Conservation (phyloP, 495 filamentous ascomycete species). For the Collariella sp. region DNA sequence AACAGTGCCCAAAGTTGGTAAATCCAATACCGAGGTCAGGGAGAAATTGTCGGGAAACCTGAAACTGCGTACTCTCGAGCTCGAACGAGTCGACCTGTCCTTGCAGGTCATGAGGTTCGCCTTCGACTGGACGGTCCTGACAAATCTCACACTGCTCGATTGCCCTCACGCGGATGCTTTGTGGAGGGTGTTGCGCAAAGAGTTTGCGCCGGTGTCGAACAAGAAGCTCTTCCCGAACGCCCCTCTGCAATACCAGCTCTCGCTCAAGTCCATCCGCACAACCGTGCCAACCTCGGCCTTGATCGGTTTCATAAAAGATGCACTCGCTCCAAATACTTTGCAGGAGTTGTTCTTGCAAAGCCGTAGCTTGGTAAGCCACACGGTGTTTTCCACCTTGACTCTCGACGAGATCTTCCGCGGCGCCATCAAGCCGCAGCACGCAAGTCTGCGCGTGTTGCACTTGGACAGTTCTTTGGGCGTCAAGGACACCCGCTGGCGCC, state of each 20-base stretch:
- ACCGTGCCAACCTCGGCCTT: slow-evolving; percentile 69
- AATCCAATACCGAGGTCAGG: slow-evolving; percentile 4
- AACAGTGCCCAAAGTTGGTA: neutral
- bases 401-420: slow-evolving; percentile 70
- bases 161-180: slow-evolving; percentile 72
- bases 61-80: slow-evolving; percentile 64
- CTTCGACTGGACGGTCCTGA: slow-evolving; percentile 72
- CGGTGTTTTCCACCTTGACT: slow-evolving; percentile 36
- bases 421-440: slow-evolving; percentile 61
- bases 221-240: slow-evolving; percentile 4
- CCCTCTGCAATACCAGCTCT: slow-evolving; percentile 55
- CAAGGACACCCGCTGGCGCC: slow-evolving; percentile 46
- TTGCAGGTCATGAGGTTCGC: slow-evolving; percentile 58
- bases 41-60: slow-evolving; percentile 45
- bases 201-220: slow-evolving; percentile 52
- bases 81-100: slow-evolving; percentile 73
- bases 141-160: slow-evolving; percentile 71
- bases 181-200: slow-evolving; percentile 68
- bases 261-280: slow-evolving; percentile 73
- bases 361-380: slow-evolving; percentile 40
- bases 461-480: slow-evolving; percentile 59
- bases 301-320: slow-evolving; percentile 77
- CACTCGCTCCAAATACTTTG: slow-evolving; percentile 74
- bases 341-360: slow-evolving; percentile 84
- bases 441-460: slow-evolving; percentile 67